Evolutionary conservation across 495 filamentous ascomycete genomes (phyloP), one percentile per base, ranked within the genome.

Genomic region (Lindgomyces ingoldianus): DNA sequence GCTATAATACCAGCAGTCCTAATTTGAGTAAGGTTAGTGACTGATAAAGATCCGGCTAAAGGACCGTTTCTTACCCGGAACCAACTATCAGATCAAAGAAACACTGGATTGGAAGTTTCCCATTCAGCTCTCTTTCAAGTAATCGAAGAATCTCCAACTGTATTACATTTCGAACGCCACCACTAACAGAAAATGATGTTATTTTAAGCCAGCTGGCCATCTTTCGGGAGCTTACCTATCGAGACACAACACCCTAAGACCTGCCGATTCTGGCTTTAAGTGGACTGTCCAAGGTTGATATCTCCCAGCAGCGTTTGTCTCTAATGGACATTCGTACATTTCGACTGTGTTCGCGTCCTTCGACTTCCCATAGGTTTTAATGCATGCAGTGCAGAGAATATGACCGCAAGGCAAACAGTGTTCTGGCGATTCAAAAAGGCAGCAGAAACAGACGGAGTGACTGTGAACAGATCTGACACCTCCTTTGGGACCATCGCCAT

Each of bases 21-120:
- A 22, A 18, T 11, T 11, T 1, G 26, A 54, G 33, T 4, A 54
- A 29, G n/a, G 4, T 54, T 19, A 54, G 50, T 12, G 12, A 3
- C 3, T 11, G 26, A 14, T 25, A 18, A 29, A 14, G 33, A 4
- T 18, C 4, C 1, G 19, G 10, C 2, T 4, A 19, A 16, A 19
- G 21, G 24, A 30, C 4, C 18, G 9, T 6, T n/a, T 3, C 50
- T 52, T 52, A 54, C 50, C 50, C 24, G 6, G 50, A 30, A 1
- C 50, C 50, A 1, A 54, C 26, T 24, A 54, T 54, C 26, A 54
- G 33, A 19, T 54, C 50, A 19, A 54, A 54, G 12, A 54, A 19
- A n/a, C 2, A 54, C 19, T 54, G 50, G 3, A 54, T 29, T 11
- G 50, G 50, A 1, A 54, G 2, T 2, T 54, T 54, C 18, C 50